A percentile compares a stretch with the other conserved stretches of the same genome.
These are phyloP conservation scores for Eimeria acervulina DNA, from an alignment of 169 alveolate genomes.

Conservation along the genomic window DNA sequence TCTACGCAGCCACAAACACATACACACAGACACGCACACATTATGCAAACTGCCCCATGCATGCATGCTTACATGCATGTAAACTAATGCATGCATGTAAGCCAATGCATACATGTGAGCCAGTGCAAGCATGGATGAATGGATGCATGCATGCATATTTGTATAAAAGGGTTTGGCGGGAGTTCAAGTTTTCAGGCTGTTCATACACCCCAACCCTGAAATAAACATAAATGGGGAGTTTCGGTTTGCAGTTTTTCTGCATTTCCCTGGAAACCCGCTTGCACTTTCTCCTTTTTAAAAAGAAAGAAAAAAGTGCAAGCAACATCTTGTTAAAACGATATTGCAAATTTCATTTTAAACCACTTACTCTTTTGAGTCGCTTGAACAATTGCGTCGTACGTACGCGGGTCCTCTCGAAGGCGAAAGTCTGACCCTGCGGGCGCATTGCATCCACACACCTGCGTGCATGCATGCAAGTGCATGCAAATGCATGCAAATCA, in stretches of 20 bases:
- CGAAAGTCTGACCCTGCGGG: not conserved
- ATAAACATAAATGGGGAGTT: not conserved
- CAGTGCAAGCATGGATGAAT: not conserved
- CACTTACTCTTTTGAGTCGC: not conserved
- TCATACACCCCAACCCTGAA: not conserved
- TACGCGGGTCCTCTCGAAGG: slow-evolving; percentile 43
- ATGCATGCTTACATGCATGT: not conserved
- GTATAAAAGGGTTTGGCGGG: not conserved
- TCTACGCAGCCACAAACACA: not conserved
- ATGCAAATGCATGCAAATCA: no score
- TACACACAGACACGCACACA: not conserved
- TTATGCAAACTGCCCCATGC: not conserved
- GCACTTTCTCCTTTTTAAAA: not conserved
- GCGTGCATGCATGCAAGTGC: not conserved
- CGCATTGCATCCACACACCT: not conserved
- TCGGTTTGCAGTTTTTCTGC: not conserved
- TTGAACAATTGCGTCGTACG: not conserved
- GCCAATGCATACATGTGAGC: no score
- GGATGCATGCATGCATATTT: not conserved
- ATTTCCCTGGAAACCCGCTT: not conserved
- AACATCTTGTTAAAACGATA: no score
- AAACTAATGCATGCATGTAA: no score
- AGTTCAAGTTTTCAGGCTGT: no score
- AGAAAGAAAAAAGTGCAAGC: no score
- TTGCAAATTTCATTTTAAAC: no score